Evolutionary conservation across 2,329 filamentous ascomycete species (phyloP), one percentile per base, ranked within the genome.

Genomic region (Colletotrichum sp.): DNA sequence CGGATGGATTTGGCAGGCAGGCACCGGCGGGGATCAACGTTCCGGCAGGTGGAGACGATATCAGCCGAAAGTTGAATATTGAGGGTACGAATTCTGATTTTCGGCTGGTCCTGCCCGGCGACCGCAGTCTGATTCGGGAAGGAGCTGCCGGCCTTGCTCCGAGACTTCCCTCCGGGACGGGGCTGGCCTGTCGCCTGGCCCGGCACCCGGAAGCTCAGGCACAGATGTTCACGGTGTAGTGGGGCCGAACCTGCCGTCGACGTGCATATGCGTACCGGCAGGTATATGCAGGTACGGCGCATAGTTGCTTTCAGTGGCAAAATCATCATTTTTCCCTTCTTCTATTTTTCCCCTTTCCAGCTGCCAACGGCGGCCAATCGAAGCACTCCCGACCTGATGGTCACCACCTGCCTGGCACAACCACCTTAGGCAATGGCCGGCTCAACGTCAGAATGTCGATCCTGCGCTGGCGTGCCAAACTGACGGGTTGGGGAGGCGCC

Each of bases 211-310:
- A 36, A n/a, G 60, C 18, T 36, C 28, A 32, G 32, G 8, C 32
- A n/a, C 28, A 12, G 16, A 69, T 36, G 8, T 58, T 36, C n/a
- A 32, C 67, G 67, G 67, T 58, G 27, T 27, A 25, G 56, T 39
- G 67, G 56, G 55, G 18, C 67, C 56, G 56, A 43, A 16, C 30
- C 15, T 27, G 62, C 62, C 36, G 30, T 32, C n/a, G 43, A 25
- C 43, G 58, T 55, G 58, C 30, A 39, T 66, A 25, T 65, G 25
- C 39, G 55, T 72, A 9, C 55, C 2, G 43, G 48, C 36, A 39
- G 28, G 64, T 43, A 34, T 43, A 75, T 68, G 73, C 73, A 76
- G 74, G 74, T 74, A 76, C 74, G 64, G 48, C 48, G 65, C 70
- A 69, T 34, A 43, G 27, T 65, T n/a, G 28, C 8, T 67, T 25